phyloP scores from a whole-genome alignment of 331 rosid genomes.

The Rosa hybrid region DNA sequence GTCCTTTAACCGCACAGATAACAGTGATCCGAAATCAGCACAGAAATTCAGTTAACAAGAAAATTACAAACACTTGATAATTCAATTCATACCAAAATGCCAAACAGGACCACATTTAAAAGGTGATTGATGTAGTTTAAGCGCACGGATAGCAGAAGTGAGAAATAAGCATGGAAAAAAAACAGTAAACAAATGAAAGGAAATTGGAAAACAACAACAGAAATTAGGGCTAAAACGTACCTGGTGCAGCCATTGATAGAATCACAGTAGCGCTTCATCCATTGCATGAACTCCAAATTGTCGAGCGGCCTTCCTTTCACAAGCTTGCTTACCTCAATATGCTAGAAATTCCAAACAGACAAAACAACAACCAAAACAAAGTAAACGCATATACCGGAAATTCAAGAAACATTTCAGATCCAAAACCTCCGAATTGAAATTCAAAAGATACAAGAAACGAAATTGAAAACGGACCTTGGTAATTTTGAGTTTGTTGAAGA shows the following conservation, averaged over 20 bases:
- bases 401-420: not conserved
- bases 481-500: constrained; percentile 86
- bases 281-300: constrained; percentile 93
- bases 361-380: not conserved
- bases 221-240: constrained; percentile 30
- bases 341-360: constrained; percentile 32
- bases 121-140: no score
- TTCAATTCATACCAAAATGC: not conserved
- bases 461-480: constrained; percentile 54
- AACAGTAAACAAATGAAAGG: not conserved
- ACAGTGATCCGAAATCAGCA: not conserved
- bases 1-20: not conserved
- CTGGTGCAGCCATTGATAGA: constrained; percentile 58
- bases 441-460: not conserved
- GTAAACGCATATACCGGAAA: not conserved
- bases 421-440: not conserved
- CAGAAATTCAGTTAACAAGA: no score
- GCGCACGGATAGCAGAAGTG: not conserved
- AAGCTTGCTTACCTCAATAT: constrained; percentile 88
- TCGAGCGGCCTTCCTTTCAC: constrained; percentile 94
- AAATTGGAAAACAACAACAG: not conserved
- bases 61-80: not conserved
- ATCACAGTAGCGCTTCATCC: constrained; percentile 96
- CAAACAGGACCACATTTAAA: not conserved
- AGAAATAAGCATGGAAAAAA: not conserved